phyloP scores from a whole-genome alignment of 495 filamentous ascomycete genomes.

The Xylaria flabelliformis region DNA sequence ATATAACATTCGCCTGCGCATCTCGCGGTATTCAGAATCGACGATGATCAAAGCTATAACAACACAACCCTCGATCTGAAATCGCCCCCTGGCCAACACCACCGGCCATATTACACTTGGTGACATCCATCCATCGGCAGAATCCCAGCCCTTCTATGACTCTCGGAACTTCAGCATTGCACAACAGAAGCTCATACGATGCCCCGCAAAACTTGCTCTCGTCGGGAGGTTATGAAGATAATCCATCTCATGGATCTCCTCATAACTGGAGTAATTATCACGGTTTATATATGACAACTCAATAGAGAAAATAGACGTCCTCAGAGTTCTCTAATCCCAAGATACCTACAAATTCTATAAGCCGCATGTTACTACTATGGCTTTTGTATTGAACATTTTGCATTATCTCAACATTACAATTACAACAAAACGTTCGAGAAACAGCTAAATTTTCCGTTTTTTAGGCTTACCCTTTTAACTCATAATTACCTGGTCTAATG shows the following conservation, averaged over 20 bases:
- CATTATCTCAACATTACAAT: background rate
- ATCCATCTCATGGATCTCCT: background rate
- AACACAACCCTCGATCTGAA: background rate
- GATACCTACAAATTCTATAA: background rate
- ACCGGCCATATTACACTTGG: background rate
- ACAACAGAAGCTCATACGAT: background rate
- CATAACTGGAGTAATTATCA: background rate
- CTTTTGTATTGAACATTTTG: background rate
- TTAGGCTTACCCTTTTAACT: background rate
- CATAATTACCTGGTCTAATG: background rate
- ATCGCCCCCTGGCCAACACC: background rate
- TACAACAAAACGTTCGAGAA: background rate
- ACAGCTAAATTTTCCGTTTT: background rate
- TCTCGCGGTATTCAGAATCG: background rate
- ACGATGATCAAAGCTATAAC: background rate
- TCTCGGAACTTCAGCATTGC: background rate
- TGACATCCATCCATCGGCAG: background rate
- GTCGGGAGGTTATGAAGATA: background rate
- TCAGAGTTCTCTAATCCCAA: background rate
- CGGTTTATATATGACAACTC: background rate
- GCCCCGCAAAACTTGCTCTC: background rate
- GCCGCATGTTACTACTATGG: background rate
- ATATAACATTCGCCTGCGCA: background rate
- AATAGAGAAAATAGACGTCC: background rate
- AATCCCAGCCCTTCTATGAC: background rate